Percentiles rank a stretch among this genome's conserved stretches.
These are phyloP conservation scores for Phytophthora europaea DNA, from an alignment of 352 stramenopile genomes.

Conservation along the genomic window DNA sequence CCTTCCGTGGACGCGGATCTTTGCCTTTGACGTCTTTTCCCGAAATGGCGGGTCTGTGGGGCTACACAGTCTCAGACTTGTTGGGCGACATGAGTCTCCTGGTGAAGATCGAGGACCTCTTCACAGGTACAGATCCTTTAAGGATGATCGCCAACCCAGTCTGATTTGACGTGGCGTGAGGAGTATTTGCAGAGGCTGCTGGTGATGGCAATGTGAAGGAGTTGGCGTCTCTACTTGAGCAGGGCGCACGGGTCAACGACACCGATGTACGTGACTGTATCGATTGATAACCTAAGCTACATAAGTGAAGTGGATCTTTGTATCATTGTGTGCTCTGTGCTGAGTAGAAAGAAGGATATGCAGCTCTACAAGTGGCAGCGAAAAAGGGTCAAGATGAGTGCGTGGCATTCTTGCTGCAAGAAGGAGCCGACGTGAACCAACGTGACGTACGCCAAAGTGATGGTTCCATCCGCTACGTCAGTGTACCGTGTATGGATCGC, in stretches of 20 bases:
- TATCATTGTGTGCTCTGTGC: too few relatives aligned
- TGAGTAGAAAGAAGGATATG: slow-evolving; percentile 69
- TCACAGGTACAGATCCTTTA: slow-evolving; percentile 52
- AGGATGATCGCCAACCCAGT: neutral
- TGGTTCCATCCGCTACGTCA: neutral
- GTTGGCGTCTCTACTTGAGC: slow-evolving; percentile 48
- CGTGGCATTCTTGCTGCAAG: slow-evolving; percentile 63
- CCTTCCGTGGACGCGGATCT: slow-evolving; percentile 9
- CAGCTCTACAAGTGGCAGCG: slow-evolving; percentile 60
- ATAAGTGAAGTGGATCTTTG: neutral
- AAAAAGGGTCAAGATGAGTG: slow-evolving; percentile 66
- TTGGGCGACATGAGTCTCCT: slow-evolving; percentile 45
- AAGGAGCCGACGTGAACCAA: slow-evolving; percentile 68
- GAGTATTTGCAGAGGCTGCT: slow-evolving; percentile 51
- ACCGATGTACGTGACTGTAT: slow-evolving; percentile 46
- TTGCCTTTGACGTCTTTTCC: slow-evolving; percentile 35
- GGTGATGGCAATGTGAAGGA: slow-evolving; percentile 44
- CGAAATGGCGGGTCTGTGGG: slow-evolving; percentile 20
- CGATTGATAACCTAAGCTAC: neutral
- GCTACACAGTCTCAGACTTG: neutral
- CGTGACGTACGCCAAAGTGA: slow-evolving; percentile 50
- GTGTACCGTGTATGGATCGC: neutral
- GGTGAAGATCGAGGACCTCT: slow-evolving; percentile 70
- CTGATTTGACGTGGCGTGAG: neutral
- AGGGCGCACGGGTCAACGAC: slow-evolving; percentile 65